Conservation (phyloP, 371 early-diverging fungal species). For the Enterospora canceri region DNA sequence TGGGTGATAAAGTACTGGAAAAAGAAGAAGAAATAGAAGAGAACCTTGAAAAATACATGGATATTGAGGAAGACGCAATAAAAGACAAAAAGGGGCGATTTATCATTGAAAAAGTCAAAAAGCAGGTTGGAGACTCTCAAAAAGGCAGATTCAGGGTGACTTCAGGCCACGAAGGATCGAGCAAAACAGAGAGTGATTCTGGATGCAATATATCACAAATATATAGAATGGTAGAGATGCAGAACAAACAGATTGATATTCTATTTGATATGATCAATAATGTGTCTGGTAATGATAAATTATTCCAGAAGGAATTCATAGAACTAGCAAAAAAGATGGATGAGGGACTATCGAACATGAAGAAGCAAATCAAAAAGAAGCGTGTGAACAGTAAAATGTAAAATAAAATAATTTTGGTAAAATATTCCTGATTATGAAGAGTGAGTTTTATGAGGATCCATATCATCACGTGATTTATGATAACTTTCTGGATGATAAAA, state of each 20-base stretch:
- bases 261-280: constrained; percentile 16
- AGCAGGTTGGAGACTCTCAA: not conserved
- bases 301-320: constrained; percentile 13
- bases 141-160: not conserved
- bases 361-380: not conserved
- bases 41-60: too few species aligned
- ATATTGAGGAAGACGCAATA: too few species aligned
- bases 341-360: not conserved
- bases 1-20: too few species aligned
- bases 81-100: not conserved
- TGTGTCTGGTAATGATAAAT: constrained; percentile 12
- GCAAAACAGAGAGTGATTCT: not conserved
- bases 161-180: not conserved
- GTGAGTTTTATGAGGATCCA: too few species aligned
- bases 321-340: not conserved
- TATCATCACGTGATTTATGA: constrained; percentile 30
- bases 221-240: not conserved
- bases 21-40: too few species aligned
- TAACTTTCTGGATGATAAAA: constrained; percentile 19
- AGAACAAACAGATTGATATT: constrained; percentile 13
- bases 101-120: not conserved
- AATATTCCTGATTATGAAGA: too few species aligned
- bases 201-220: not conserved
- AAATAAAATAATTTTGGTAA: too few species aligned
- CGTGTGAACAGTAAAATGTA: too few species aligned